phyloP scores from a whole-genome alignment of 2,329 filamentous ascomycete species.

The Colletotrichum tropicicola region DNA sequence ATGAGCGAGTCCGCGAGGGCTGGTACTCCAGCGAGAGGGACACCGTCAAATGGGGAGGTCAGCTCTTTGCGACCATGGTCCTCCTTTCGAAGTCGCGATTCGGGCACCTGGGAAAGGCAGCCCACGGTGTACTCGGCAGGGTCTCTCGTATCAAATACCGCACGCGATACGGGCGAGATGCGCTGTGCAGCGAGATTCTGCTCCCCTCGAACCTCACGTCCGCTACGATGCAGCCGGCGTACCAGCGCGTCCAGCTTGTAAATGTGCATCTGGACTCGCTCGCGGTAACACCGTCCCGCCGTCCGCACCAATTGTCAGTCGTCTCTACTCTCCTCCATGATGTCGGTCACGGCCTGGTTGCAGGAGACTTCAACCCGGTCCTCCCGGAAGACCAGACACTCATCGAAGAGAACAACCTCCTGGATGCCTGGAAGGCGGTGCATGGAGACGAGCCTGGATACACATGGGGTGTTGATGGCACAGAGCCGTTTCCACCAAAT shows the following conservation, averaged over 20 bases:
- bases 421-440: slow-evolving; percentile 44
- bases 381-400: slow-evolving; percentile 43
- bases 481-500: slow-evolving; percentile 39
- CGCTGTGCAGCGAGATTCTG: slow-evolving; percentile 45
- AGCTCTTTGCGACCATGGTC: slow-evolving; percentile 38
- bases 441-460: slow-evolving; percentile 40
- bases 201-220: slow-evolving; percentile 13
- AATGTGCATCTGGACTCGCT: slow-evolving; percentile 51
- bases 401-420: slow-evolving; percentile 40
- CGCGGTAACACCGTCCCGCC: slow-evolving; percentile 35
- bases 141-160: slow-evolving; percentile 42
- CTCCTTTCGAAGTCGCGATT: slow-evolving; percentile 40
- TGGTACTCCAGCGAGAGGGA: slow-evolving; percentile 44
- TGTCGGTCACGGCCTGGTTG: slow-evolving; percentile 41
- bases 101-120: not conserved
- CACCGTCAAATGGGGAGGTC: slow-evolving; percentile 31
- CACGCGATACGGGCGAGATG: slow-evolving; percentile 42
- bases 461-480: slow-evolving; percentile 48
- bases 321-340: slow-evolving; percentile 36
- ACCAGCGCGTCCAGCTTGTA: slow-evolving; percentile 37
- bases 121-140: slow-evolving; percentile 34
- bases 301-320: slow-evolving; percentile 41
- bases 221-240: not conserved
- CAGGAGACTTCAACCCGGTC: slow-evolving; percentile 51
- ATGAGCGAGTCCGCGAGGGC: slow-evolving; percentile 35